phyloP scores from a whole-genome alignment of 2,329 filamentous ascomycete species.

The Aaosphaeria pasadenensis region DNA sequence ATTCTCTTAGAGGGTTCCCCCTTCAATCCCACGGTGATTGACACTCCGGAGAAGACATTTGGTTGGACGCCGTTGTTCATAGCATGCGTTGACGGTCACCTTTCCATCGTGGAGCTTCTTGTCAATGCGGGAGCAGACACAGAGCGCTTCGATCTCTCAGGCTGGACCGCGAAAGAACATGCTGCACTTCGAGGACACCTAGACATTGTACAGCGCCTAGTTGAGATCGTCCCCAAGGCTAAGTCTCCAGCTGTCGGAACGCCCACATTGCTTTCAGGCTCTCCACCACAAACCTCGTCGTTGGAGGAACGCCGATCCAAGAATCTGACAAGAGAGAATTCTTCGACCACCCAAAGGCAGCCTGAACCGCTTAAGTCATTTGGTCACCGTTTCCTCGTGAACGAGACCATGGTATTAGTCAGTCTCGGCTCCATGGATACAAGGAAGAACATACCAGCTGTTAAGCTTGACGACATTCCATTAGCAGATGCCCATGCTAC shows the following conservation, averaged over 20 bases:
- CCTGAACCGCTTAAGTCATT: constrained; percentile 89
- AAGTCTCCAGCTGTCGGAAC: constrained; percentile 22
- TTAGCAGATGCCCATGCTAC: constrained; percentile 85
- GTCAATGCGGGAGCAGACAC: constrained; percentile 75
- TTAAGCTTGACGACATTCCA: constrained; percentile 84
- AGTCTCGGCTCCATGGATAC: constrained; percentile 94
- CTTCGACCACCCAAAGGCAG: constrained; percentile 43
- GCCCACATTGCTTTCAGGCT: constrained; percentile 32
- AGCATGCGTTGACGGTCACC: constrained; percentile 83
- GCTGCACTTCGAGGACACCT: constrained; percentile 87
- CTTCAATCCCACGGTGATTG: constrained; percentile 70
- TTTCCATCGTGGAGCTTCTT: constrained; percentile 71
- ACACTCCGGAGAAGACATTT: constrained; percentile 78
- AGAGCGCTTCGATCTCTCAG: constrained; percentile 74
- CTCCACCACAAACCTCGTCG: constrained; percentile 56
- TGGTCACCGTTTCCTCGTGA: constrained; percentile 88
- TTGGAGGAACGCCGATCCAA: constrained; percentile 46
- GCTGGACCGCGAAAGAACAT: constrained; percentile 93
- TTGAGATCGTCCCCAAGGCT: constrained; percentile 49
- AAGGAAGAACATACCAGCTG: constrained; percentile 74
- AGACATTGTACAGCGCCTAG: constrained; percentile 69
- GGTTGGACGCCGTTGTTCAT: constrained; percentile 96
- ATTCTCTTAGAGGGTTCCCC: constrained; percentile 69
- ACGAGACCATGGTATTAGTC: constrained; percentile 86
- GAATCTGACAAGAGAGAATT: constrained; percentile 36